Evolutionary conservation across 163 green algal species (phyloP).

Genomic region (Trebouxia gelatinosa): DNA sequence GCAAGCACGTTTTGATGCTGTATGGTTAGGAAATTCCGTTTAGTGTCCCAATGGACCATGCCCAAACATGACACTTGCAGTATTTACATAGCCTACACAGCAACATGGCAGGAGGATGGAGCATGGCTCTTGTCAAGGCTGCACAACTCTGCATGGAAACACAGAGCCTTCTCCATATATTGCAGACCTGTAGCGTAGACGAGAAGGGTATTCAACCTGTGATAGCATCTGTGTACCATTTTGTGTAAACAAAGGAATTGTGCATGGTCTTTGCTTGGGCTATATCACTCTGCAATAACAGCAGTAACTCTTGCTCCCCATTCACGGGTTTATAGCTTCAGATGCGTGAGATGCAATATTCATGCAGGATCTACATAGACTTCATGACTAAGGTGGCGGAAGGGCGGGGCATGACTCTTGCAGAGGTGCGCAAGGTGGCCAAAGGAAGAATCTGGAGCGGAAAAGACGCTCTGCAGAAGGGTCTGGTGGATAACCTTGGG

Average conservation of each 20-base stretch:
- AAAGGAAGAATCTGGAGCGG: slow-evolving; percentile 65
- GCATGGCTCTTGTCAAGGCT: too few species aligned
- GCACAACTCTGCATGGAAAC: too few species aligned
- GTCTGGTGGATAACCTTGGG: slow-evolving; percentile 71
- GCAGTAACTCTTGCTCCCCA: background rate
- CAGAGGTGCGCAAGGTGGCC: slow-evolving; percentile 39
- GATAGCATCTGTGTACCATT: background rate
- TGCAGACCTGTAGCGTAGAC: background rate
- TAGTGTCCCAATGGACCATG: too few species aligned
- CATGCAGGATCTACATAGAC: slow-evolving; percentile 2
- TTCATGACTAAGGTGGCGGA: slow-evolving; percentile 4
- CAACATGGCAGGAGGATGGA: too few species aligned
- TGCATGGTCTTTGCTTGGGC: background rate
- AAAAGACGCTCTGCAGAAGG: slow-evolving; percentile 37
- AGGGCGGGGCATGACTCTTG: background rate
- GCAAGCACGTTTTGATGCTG: too few species aligned
- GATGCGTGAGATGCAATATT: background rate
- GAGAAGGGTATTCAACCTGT: background rate
- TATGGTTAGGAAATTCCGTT: too few species aligned
- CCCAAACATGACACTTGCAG: too few species aligned
- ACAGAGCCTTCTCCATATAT: too few species aligned
- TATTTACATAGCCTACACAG: too few species aligned
- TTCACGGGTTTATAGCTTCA: background rate
- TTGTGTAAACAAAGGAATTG: background rate
- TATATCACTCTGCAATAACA: background rate